Evolutionary conservation across 768 basidiomycete genomes (phyloP).

Genomic region (Boletus speciosus): DNA sequence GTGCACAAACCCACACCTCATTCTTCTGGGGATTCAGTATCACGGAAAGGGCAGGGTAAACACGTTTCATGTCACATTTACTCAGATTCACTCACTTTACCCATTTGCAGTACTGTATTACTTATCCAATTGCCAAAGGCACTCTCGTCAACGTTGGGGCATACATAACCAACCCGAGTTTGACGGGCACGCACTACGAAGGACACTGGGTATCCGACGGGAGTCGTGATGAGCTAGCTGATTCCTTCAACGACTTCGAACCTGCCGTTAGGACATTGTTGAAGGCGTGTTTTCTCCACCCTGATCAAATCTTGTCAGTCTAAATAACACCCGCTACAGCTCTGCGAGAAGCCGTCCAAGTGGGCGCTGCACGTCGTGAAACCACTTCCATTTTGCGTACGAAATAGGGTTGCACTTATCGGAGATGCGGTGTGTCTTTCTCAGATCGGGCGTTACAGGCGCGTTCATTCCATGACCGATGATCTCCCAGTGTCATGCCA

Average conservation of each 20-base stretch:
- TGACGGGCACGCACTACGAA: slow-evolving; percentile 30
- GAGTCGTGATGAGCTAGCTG: slow-evolving; percentile 30
- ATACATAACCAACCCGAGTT: slow-evolving; percentile 27
- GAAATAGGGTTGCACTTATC: slow-evolving; percentile 40
- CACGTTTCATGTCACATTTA: background rate
- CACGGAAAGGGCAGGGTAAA: slow-evolving; percentile 8
- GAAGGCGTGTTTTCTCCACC: slow-evolving; percentile 15
- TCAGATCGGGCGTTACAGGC: background rate
- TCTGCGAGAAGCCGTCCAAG: slow-evolving; percentile 34
- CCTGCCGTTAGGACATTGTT: slow-evolving; percentile 31
- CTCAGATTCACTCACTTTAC: background rate
- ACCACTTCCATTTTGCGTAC: slow-evolving; percentile 38
- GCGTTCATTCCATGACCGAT: background rate
- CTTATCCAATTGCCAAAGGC: slow-evolving; percentile 39
- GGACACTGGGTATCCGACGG: slow-evolving; percentile 31
- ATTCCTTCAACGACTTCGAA: slow-evolving; percentile 34
- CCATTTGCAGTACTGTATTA: slow-evolving; percentile 34
- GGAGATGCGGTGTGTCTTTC: slow-evolving; percentile 44
- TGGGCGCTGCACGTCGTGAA: slow-evolving; percentile 47
- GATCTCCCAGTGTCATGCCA: slow-evolving; percentile 20
- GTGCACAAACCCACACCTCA: slow-evolving; percentile 1
- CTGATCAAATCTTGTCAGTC: background rate
- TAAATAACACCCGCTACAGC: slow-evolving; percentile 17
- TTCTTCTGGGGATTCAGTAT: slow-evolving; percentile 9
- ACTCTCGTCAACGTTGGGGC: slow-evolving; percentile 36